phyloP scores from a whole-genome alignment of 495 filamentous ascomycete genomes.

The Lichenothelia convexa region DNA sequence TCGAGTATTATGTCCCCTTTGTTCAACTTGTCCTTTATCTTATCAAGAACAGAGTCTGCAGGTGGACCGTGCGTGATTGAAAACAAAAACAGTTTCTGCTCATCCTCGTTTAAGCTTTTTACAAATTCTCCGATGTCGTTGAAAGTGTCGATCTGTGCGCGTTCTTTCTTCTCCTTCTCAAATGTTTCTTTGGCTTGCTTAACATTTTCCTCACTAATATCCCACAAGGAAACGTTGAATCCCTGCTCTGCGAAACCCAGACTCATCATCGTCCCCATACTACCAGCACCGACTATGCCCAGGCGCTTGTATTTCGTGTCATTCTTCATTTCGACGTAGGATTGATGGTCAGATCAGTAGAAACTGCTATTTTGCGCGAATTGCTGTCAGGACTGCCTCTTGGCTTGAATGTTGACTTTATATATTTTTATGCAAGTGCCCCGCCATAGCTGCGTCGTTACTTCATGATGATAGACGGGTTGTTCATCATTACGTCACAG shows the following conservation, averaged over 20 bases:
- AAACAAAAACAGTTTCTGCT: conserved; percentile 37
- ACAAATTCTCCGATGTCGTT: conserved; percentile 3
- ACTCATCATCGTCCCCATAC: conserved; percentile 49
- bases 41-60: conserved; percentile 44
- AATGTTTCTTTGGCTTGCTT: conserved; percentile 23
- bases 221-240: conserved; percentile 41
- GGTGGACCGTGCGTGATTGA: conserved; percentile 51
- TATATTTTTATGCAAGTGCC: no score
- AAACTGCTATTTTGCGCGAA: no score
- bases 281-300: conserved; percentile 45
- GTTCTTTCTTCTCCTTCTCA: conserved; percentile 19
- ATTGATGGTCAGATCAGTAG: no score
- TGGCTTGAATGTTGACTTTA: no score
- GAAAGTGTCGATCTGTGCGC: conserved; percentile 9
- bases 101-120: conserved; percentile 6
- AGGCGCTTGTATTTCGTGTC: no score
- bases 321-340: no score
- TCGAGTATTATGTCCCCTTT: conserved; percentile 54
- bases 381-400: no score
- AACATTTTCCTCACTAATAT: conserved; percentile 32
- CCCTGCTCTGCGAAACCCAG: conserved; percentile 44
- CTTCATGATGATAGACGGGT: no score
- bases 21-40: conserved; percentile 35
- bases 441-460: no score
- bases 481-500: no score